phyloP scores from a whole-genome alignment of 73 alveolate species.

The Paramecium bursaria region DNA sequence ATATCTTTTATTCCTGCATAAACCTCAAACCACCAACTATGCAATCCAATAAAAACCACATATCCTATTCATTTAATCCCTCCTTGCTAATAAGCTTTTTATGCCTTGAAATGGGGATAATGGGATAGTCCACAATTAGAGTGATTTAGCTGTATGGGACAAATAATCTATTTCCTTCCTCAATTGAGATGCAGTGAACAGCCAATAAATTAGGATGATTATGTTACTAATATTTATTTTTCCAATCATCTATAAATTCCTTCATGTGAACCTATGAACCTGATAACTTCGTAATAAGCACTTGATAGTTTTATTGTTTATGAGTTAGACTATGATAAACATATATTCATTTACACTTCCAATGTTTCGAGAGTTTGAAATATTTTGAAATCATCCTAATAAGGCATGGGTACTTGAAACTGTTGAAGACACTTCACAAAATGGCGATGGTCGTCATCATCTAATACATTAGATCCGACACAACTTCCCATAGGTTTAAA shows the following conservation, averaged over 20 bases:
- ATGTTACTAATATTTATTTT: constrained; percentile 1
- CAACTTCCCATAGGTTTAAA: too few species aligned
- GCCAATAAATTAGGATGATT: constrained; percentile 47
- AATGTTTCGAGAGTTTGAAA: not conserved
- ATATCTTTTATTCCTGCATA: not conserved
- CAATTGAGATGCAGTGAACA: constrained; percentile 23
- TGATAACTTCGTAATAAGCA: too few species aligned
- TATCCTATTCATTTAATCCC: constrained; percentile 22
- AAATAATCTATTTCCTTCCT: constrained; percentile 17
- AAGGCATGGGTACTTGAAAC: not conserved
- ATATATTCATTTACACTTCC: not conserved
- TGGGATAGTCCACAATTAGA: constrained; percentile 13
- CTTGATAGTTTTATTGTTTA: too few species aligned
- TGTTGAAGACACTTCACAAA: not conserved
- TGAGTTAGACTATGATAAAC: too few species aligned
- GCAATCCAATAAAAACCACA: constrained; percentile 28
- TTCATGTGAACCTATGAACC: constrained; percentile 7
- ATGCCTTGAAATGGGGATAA: constrained; percentile 34
- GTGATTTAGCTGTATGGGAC: constrained; percentile 31
- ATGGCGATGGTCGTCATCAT: too few species aligned
- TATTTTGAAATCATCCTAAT: not conserved
- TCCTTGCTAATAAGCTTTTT: constrained; percentile 11
- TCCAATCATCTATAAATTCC: constrained; percentile 1
- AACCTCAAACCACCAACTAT: constrained; percentile 24
- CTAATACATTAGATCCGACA: too few species aligned